Conservation (phyloP, 768 basidiomycete species). For the Cystofilobasidium macerans region DNA sequence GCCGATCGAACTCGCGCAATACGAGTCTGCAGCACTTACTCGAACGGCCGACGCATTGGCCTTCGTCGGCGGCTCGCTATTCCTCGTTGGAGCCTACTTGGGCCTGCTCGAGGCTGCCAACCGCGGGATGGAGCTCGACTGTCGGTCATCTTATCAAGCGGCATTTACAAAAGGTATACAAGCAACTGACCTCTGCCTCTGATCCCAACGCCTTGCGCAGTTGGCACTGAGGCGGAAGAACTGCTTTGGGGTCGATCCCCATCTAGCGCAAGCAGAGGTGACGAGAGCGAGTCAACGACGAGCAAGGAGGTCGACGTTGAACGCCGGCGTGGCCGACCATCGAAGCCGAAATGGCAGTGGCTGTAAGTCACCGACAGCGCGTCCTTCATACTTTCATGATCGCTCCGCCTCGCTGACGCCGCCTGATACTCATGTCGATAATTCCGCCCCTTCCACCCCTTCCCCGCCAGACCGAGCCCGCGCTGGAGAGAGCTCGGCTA, state of each 20-base stretch:
- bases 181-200: no score
- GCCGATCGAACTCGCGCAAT: slow-evolving; percentile 3
- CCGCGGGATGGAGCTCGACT: slow-evolving; percentile 24
- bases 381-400: neutral
- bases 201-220: slow-evolving; percentile 6
- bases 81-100: slow-evolving; percentile 49
- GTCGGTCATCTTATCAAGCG: neutral
- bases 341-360: slow-evolving; percentile 9
- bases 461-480: neutral
- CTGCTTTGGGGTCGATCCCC: slow-evolving; percentile 2
- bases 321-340: neutral
- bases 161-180: no score
- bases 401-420: neutral
- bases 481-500: slow-evolving; percentile 11
- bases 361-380: neutral
- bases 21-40: neutral
- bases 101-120: slow-evolving; percentile 47
- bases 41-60: slow-evolving; percentile 44
- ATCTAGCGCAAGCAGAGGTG: no score
- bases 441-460: neutral
- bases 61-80: slow-evolving; percentile 52
- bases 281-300: neutral
- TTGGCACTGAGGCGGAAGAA: slow-evolving; percentile 24
- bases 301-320: neutral
- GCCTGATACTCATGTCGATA: neutral